A percentile compares a stretch with the other conserved stretches of the same genome.
Evolutionary conservation across 106 monocot genomes (phyloP).

Genomic region (Phalaenopsis equestris): DNA sequence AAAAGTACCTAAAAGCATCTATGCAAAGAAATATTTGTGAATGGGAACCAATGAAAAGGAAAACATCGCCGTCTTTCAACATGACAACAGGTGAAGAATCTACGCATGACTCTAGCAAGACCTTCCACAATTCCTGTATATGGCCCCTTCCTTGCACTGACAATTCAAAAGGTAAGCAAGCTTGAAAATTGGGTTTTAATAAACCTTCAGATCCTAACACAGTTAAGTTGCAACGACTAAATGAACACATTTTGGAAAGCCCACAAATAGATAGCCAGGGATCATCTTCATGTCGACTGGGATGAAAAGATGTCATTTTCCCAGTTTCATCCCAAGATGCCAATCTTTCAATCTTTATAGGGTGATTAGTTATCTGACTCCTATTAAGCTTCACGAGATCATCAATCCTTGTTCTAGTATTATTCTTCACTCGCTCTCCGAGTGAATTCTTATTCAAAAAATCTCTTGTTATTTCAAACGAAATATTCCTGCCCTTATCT

Average conservation of each 20-base stretch:
- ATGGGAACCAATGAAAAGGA: constrained; percentile 81
- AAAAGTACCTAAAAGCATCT: constrained; percentile 50
- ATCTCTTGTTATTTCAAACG: background rate
- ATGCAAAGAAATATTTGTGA: constrained; percentile 67
- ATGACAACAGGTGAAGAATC: constrained; percentile 92
- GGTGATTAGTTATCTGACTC: background rate
- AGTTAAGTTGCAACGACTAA: constrained; percentile 57
- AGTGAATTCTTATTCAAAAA: background rate
- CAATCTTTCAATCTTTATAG: constrained; percentile 3
- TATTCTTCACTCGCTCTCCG: constrained; percentile 2
- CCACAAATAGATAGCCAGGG: constrained; percentile 23
- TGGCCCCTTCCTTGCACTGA: constrained; percentile 20
- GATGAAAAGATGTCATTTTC: background rate
- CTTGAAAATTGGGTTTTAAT: constrained; percentile 6
- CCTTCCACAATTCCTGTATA: constrained; percentile 61
- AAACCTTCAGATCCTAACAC: constrained; percentile 10
- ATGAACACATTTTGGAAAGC: constrained; percentile 24
- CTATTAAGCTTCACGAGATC: constrained; percentile 5
- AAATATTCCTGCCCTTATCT: constrained; percentile 6
- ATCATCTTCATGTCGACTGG: constrained; percentile 8
- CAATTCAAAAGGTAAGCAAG: constrained; percentile 16
- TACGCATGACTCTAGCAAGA: constrained; percentile 74
- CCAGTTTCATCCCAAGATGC: background rate
- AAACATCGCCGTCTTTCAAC: constrained; percentile 37
- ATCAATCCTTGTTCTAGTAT: constrained; percentile 3